Evolutionary conservation across 2,329 filamentous ascomycete species (phyloP).

Genomic region (Cladosporium sp.): DNA sequence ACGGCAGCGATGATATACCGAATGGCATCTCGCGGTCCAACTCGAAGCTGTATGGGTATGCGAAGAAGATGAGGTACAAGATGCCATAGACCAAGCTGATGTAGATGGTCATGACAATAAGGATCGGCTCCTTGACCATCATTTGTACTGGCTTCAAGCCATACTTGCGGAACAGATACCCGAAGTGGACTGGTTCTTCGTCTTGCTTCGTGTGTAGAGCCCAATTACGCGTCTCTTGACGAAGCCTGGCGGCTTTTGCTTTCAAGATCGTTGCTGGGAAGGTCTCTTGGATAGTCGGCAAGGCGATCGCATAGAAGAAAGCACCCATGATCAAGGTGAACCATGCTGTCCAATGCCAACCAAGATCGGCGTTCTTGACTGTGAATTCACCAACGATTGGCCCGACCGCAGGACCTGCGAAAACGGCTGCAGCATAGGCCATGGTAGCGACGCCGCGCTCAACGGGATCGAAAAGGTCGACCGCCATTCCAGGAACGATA

Average conservation of each 20-base stretch:
- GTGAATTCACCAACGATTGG: constrained; percentile 51
- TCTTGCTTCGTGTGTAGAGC: constrained; percentile 44
- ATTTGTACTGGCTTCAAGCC: constrained; percentile 38
- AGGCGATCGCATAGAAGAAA: constrained; percentile 39
- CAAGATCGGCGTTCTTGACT: constrained; percentile 41
- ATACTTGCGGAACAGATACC: constrained; percentile 35
- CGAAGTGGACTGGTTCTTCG: constrained; percentile 31
- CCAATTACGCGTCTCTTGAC: constrained; percentile 46
- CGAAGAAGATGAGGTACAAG: constrained; percentile 45
- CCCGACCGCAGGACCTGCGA: constrained; percentile 47
- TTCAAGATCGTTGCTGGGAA: constrained; percentile 48
- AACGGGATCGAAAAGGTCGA: constrained; percentile 48
- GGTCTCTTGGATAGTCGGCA: constrained; percentile 50
- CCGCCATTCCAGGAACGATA: constrained; percentile 47
- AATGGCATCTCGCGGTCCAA: constrained; percentile 38
- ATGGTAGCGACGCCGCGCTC: constrained; percentile 34
- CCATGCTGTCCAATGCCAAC: constrained; percentile 57
- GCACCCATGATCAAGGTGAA: constrained; percentile 49
- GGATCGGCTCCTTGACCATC: constrained; percentile 46
- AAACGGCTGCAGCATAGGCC: constrained; percentile 36
- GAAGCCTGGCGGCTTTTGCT: constrained; percentile 44
- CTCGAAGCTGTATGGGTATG: constrained; percentile 46
- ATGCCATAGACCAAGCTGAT: constrained; percentile 31
- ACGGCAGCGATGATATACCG: constrained; percentile 40
- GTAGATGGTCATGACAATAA: constrained; percentile 45